phyloP scores from a whole-genome alignment of 345 rosid species.

The Alliaria petiolata region DNA sequence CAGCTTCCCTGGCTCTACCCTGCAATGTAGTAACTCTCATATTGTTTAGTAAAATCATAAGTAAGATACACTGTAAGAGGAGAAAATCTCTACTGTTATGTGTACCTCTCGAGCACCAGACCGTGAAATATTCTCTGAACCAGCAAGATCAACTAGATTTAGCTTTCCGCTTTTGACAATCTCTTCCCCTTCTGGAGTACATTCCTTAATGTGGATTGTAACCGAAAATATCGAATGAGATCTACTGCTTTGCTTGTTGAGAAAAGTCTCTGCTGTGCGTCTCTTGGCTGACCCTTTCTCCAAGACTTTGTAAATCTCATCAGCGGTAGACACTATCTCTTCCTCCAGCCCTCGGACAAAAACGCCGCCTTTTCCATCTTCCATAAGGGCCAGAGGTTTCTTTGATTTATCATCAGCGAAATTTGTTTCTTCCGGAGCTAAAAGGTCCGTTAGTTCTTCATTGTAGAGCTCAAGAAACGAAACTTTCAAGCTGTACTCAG shows the following conservation, averaged over 20 bases:
- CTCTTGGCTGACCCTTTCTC: constrained; percentile 98
- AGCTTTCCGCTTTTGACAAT: constrained; percentile 97
- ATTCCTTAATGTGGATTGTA: constrained; percentile 95
- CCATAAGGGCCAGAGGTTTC: constrained; percentile 97
- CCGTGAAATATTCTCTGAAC: constrained; percentile 98
- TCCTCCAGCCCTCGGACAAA: constrained; percentile 95
- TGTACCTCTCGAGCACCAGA: constrained; percentile 98
- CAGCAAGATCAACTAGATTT: constrained; percentile 98
- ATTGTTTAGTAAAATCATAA: not conserved
- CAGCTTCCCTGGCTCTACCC: constrained; percentile 99
- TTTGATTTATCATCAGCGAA: constrained; percentile 85
- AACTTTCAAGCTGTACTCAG: constrained; percentile 97
- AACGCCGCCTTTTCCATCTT: constrained; percentile 99
- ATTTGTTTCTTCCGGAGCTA: constrained; percentile 87
- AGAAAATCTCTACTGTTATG: not conserved
- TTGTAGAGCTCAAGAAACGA: constrained; percentile 96
- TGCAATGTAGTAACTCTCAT: constrained; percentile 39
- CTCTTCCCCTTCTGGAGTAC: constrained; percentile 99
- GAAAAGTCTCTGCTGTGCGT: constrained; percentile 98
- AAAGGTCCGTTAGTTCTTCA: constrained; percentile 93
- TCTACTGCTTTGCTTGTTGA: constrained; percentile 98
- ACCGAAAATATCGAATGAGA: constrained; percentile 97
- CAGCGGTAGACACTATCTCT: constrained; percentile 90
- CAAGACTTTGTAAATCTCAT: constrained; percentile 95
- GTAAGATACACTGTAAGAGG: not conserved